These are phyloP conservation scores for Orychophragmus violaceus DNA, from an alignment of 345 rosid species.

Conservation along the genomic window DNA sequence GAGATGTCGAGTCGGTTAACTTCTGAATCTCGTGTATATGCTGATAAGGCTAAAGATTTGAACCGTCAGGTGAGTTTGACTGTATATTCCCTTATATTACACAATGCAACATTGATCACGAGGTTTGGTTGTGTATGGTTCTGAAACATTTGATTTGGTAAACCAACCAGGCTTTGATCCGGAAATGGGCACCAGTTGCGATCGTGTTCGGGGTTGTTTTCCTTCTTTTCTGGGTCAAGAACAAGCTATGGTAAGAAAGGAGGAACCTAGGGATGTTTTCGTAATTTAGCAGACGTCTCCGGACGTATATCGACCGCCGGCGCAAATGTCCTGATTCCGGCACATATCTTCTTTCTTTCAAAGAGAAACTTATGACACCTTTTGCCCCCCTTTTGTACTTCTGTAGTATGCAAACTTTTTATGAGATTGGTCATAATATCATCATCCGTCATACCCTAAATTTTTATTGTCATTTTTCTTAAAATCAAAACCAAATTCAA, in stretches of 20 bases:
- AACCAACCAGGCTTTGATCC: constrained; percentile 70
- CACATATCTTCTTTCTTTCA: constrained; percentile 23
- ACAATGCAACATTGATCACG: neutral
- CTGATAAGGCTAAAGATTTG: constrained; percentile 96
- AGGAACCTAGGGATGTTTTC: constrained; percentile 9
- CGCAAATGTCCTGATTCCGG: constrained; percentile 7
- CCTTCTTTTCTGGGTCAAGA: constrained; percentile 91
- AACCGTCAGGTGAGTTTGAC: constrained; percentile 59
- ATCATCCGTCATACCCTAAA: constrained; percentile 6
- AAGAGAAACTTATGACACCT: constrained; percentile 24
- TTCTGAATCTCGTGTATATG: constrained; percentile 90
- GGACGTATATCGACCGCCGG: constrained; percentile 6
- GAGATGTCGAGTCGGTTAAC: constrained; percentile 96
- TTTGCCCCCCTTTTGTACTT: constrained; percentile 34
- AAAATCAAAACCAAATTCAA: neutral
- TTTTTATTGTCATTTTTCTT: constrained; percentile 11
- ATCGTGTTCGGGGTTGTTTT: constrained; percentile 88
- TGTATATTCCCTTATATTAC: neutral
- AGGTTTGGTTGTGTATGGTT: neutral
- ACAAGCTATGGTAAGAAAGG: constrained; percentile 64
- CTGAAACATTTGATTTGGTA: constrained; percentile 7
- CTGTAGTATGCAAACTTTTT: constrained; percentile 24
- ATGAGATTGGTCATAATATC: constrained; percentile 15
- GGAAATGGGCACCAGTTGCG: constrained; percentile 97
- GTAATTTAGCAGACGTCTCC: constrained; percentile 24